Percentiles rank a stretch among this genome's conserved stretches.
Evolutionary conservation across 257 asterid genomes (phyloP).

Genomic region (Nicotiana tabacum): DNA sequence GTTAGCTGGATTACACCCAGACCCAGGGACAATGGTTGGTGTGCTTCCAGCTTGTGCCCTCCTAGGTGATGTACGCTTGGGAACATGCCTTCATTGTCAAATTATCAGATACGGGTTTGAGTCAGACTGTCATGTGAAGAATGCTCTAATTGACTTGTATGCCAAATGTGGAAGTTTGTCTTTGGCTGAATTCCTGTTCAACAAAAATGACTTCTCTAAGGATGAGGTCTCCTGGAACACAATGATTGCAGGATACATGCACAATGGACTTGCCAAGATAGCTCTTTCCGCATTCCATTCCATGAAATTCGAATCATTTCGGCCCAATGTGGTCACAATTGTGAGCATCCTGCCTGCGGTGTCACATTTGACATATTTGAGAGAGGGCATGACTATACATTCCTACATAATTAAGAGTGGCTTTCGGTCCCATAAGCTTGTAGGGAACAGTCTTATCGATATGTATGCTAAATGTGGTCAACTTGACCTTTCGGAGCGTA

Average conservation of each 20-base stretch:
- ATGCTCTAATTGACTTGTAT: slow-evolving; percentile 36
- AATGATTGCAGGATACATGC: slow-evolving; percentile 36
- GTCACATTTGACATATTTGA: neutral
- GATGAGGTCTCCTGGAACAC: slow-evolving; percentile 41
- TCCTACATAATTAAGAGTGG: slow-evolving; percentile 12
- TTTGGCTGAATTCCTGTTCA: slow-evolving; percentile 29
- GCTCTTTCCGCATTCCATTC: slow-evolving; percentile 17
- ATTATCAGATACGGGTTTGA: slow-evolving; percentile 28
- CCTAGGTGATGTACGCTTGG: slow-evolving; percentile 21
- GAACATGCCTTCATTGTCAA: slow-evolving; percentile 28
- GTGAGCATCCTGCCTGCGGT: slow-evolving; percentile 14
- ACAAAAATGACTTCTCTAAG: slow-evolving; percentile 15
- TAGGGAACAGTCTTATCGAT: slow-evolving; percentile 18
- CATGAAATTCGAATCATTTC: neutral
- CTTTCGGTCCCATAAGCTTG: slow-evolving; percentile 9
- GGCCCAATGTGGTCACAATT: slow-evolving; percentile 11
- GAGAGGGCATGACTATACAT: slow-evolving; percentile 5
- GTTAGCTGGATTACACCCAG: slow-evolving; percentile 27
- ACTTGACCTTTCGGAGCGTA: slow-evolving; percentile 5
- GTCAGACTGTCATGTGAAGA: slow-evolving; percentile 30
- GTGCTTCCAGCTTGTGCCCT: slow-evolving; percentile 37
- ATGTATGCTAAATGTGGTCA: slow-evolving; percentile 28
- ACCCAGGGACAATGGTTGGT: slow-evolving; percentile 36
- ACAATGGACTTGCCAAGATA: slow-evolving; percentile 25
- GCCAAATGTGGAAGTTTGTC: slow-evolving; percentile 34